phyloP scores from a whole-genome alignment of 768 basidiomycete species.

The Mycena vulgaris region DNA sequence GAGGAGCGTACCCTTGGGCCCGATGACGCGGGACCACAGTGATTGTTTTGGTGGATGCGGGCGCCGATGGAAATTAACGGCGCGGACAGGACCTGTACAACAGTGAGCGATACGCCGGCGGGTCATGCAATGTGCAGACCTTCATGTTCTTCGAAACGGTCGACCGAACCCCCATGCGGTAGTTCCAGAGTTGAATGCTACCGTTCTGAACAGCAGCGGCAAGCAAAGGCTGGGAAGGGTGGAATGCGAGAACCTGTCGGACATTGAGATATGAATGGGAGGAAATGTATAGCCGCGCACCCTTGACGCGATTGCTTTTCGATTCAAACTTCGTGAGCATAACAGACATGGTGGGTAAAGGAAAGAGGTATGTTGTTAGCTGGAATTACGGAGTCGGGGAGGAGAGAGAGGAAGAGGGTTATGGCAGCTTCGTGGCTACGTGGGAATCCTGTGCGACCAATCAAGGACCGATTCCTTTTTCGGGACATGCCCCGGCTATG shows the following conservation, averaged over 20 bases:
- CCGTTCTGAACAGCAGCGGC: constrained; percentile 98
- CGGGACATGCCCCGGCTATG: not conserved
- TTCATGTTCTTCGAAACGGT: constrained; percentile 99
- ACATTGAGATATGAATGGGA: constrained; percentile 29
- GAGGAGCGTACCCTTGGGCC: constrained; percentile 33
- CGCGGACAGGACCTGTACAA: constrained; percentile 90
- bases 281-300: too few relatives aligned
- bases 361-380: too few relatives aligned
- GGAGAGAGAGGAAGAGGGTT: constrained; percentile 11
- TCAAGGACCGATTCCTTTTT: constrained; percentile 6
- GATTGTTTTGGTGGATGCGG: constrained; percentile 47
- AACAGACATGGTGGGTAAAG: constrained; percentile 77
- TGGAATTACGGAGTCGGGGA: constrained; percentile 21
- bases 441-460: too few relatives aligned
- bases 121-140: constrained; percentile 63
- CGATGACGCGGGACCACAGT: constrained; percentile 16
- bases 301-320: too few relatives aligned
- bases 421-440: constrained; percentile 22
- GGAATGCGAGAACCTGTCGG: constrained; percentile 86
- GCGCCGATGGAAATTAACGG: constrained; percentile 88
- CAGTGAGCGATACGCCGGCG: constrained; percentile 35
- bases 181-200: constrained; percentile 99
- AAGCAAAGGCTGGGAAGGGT: constrained; percentile 95
- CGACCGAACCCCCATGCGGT: constrained; percentile 99
- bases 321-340: constrained; percentile 99